Conservation (phyloP, 441 rosid genomes). For the Bocquillonia castaneifolia region DNA sequence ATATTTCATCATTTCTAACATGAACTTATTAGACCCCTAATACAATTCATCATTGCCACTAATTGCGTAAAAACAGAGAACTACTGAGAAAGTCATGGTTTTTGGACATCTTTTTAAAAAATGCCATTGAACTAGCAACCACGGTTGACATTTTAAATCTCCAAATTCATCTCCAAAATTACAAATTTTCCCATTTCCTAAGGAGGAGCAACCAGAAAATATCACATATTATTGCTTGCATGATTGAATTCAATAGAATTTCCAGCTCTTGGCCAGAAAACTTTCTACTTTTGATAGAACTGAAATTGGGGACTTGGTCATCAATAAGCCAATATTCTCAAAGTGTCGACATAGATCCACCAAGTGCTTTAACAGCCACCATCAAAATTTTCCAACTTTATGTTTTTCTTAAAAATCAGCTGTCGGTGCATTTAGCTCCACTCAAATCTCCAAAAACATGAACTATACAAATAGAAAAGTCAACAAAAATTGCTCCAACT, state of each 20-base stretch:
- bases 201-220: neutral
- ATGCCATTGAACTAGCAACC: neutral
- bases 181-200: neutral
- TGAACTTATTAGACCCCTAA: neutral
- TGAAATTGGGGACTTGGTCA: conserved; percentile 3
- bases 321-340: conserved; percentile 9
- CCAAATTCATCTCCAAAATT: no score
- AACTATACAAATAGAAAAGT: neutral
- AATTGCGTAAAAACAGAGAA: conserved; percentile 13
- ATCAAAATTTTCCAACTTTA: conserved; percentile 13
- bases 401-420: conserved; percentile 2
- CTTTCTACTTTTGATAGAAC: conserved; percentile 12
- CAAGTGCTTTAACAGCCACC: neutral
- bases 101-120: neutral
- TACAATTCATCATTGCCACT: neutral
- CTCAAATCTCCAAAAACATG: neutral
- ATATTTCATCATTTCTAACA: neutral
- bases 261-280: neutral
- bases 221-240: neutral
- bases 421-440: conserved; percentile 27
- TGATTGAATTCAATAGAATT: conserved; percentile 2
- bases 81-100: neutral
- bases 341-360: conserved; percentile 6
- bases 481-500: neutral
- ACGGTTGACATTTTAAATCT: neutral